Conservation (phyloP, 495 filamentous ascomycete species). For the Astrocystis sublimbata region DNA sequence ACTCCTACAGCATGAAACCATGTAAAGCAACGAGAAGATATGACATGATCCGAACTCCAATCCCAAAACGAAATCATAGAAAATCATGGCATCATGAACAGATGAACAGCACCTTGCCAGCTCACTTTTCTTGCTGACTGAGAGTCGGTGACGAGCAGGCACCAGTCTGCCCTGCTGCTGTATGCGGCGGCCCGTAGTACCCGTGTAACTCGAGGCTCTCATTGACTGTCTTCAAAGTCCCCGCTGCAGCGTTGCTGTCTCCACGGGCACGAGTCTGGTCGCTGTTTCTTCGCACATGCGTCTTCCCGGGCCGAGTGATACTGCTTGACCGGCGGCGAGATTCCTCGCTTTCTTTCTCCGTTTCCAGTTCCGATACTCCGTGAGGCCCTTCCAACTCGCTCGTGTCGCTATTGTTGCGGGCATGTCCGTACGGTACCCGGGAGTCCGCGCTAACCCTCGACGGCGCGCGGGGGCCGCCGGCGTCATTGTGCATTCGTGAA, state of each 20-base stretch:
- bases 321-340: slow-evolving; percentile 23
- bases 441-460: slow-evolving; percentile 37
- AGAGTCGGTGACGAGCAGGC: slow-evolving; percentile 20
- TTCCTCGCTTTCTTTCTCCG: slow-evolving; percentile 19
- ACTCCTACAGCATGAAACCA: background rate
- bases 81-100: background rate
- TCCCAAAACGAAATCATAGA: slow-evolving; percentile 3
- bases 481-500: slow-evolving; percentile 33
- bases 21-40: background rate
- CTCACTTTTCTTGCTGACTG: background rate
- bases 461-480: slow-evolving; percentile 18
- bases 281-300: slow-evolving; percentile 18
- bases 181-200: slow-evolving; percentile 33
- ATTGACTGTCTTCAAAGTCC: slow-evolving; percentile 32
- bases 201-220: slow-evolving; percentile 37
- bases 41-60: background rate
- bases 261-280: slow-evolving; percentile 10
- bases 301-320: slow-evolving; percentile 7
- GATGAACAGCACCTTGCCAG: background rate
- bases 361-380: slow-evolving; percentile 34
- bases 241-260: background rate
- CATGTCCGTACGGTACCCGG: slow-evolving; percentile 29
- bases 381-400: slow-evolving; percentile 38
- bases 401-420: slow-evolving; percentile 39
- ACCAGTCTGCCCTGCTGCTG: slow-evolving; percentile 35